A percentile compares a stretch with the other conserved stretches of the same genome.
These are phyloP conservation scores for Irpex lacteus DNA, from an alignment of 1,284 basidiomycete species.

Conservation along the genomic window DNA sequence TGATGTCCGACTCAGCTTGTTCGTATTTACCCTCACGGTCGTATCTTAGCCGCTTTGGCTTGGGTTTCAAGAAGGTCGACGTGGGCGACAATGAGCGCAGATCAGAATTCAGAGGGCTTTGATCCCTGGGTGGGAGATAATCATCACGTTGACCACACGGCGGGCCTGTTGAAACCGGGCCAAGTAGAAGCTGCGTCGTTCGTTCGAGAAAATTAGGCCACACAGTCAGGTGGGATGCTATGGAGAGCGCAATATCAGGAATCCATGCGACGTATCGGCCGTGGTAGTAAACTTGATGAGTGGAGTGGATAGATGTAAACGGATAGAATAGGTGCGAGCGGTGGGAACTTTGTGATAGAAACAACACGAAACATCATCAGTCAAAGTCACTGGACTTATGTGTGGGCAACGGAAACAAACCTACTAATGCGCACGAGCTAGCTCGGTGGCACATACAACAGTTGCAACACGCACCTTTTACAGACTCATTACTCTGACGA, in stretches of 20 bases:
- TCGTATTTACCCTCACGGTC: background rate
- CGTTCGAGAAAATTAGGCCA: background rate
- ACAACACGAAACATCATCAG: background rate
- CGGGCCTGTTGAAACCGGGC: background rate
- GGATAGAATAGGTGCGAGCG: background rate
- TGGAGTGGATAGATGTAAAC: background rate
- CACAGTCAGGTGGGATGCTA: no score
- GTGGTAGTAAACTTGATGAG: no score
- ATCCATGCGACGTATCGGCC: no score
- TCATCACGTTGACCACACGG: background rate
- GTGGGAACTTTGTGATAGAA: background rate
- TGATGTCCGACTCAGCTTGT: background rate
- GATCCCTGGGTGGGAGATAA: background rate
- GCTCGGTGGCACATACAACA: no score
- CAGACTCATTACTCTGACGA: slow-evolving; percentile 80
- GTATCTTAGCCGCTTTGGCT: background rate
- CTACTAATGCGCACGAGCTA: no score
- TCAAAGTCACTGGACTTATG: background rate
- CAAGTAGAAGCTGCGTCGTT: background rate
- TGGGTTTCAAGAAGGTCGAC: background rate
- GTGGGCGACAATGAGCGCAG: background rate
- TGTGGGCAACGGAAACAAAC: no score
- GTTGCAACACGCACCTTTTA: slow-evolving; percentile 52
- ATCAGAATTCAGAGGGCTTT: background rate
- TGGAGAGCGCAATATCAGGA: no score